Evolutionary conservation across 495 filamentous ascomycete species (phyloP).

Genomic region (Tuber umbilicatum): DNA sequence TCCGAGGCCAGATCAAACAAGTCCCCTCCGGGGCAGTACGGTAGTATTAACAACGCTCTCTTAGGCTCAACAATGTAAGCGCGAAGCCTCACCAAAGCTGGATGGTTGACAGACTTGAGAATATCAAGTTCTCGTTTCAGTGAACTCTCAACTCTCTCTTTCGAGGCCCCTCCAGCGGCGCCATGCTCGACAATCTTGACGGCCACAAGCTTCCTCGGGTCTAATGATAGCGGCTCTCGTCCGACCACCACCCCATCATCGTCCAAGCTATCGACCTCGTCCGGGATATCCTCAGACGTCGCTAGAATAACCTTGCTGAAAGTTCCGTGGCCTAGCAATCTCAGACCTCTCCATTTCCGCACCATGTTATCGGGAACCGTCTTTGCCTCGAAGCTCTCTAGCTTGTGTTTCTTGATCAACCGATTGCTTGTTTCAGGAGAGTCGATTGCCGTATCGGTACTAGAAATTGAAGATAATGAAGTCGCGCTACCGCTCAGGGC

Average conservation of each 20-base stretch:
- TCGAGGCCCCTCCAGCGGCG: conserved; percentile 76
- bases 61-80: conserved; percentile 76
- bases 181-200: conserved; percentile 94
- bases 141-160: conserved; percentile 80
- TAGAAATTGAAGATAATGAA: conserved; percentile 43
- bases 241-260: conserved; percentile 46
- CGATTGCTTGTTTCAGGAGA: conserved; percentile 24
- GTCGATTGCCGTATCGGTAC: conserved; percentile 36
- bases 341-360: conserved; percentile 67
- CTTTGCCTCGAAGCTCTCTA: conserved; percentile 59
- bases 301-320: conserved; percentile 92
- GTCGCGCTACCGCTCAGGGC: conserved; percentile 43
- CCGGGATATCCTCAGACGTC: conserved; percentile 52
- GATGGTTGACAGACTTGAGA: conserved; percentile 76
- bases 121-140: conserved; percentile 93
- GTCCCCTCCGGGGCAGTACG: conserved; percentile 89
- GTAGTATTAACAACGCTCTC: conserved; percentile 75
- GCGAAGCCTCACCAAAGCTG: conserved; percentile 80
- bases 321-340: conserved; percentile 80
- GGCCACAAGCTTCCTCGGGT: conserved; percentile 71
- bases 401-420: conserved; percentile 42
- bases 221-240: conserved; percentile 43
- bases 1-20: conserved; percentile 83
- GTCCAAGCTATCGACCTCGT: conserved; percentile 42
- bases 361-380: conserved; percentile 53